Evolutionary conservation across 2,329 filamentous ascomycete species (phyloP).

Genomic region (Arthrobotrys sinensis): DNA sequence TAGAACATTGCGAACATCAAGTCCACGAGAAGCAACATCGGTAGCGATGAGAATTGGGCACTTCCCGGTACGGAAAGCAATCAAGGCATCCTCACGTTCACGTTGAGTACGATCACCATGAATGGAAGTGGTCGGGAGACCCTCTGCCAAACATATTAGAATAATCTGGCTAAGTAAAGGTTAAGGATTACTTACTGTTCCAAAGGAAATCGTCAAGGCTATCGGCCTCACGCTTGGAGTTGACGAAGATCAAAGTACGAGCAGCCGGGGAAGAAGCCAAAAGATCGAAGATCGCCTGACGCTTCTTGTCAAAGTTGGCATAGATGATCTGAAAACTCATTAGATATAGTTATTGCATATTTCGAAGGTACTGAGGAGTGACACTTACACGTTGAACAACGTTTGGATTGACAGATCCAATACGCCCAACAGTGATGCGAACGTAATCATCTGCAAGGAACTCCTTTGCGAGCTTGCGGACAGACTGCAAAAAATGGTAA

Average conservation of each 20-base stretch:
- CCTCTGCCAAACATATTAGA: conserved; percentile 66
- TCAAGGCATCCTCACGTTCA: conserved; percentile 93
- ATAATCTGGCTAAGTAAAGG: neutral
- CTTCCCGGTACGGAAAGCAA: conserved; percentile 80
- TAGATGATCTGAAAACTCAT: conserved; percentile 73
- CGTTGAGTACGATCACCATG: conserved; percentile 88
- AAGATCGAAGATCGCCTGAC: conserved; percentile 79
- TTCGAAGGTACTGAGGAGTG: neutral
- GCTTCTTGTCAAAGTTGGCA: conserved; percentile 78
- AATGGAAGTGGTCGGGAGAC: conserved; percentile 87
- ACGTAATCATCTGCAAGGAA: conserved; percentile 82
- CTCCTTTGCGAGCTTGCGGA: conserved; percentile 81
- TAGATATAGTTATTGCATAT: conserved; percentile 41
- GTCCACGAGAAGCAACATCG: conserved; percentile 86
- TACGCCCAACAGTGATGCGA: conserved; percentile 87
- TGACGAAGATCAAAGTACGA: conserved; percentile 91
- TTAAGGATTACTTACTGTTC: conserved; percentile 70
- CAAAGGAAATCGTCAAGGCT: conserved; percentile 89
- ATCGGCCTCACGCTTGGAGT: conserved; percentile 83
- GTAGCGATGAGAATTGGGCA: conserved; percentile 88
- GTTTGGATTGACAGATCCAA: conserved; percentile 85
- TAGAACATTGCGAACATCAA: conserved; percentile 88
- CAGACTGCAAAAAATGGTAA: conserved; percentile 65
- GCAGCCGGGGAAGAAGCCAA: conserved; percentile 79
- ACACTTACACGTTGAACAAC: conserved; percentile 78